Base-by-base conservation (phyloP, 257 asterid species). In the Capsicum baccatum region DNA sequence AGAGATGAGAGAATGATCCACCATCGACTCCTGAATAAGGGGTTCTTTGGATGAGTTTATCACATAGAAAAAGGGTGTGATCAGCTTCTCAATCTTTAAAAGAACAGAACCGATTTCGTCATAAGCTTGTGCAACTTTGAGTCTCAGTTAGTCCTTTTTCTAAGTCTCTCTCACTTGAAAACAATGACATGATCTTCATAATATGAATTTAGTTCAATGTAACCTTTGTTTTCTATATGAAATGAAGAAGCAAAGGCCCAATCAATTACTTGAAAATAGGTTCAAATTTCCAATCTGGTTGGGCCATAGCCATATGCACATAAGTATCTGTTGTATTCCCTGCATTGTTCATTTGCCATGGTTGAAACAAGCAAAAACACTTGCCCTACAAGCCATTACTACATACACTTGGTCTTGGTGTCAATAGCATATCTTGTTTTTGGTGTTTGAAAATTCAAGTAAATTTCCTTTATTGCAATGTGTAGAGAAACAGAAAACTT, bases 401-500 rank as follows among this genome's bases (percentile, higher is more conserved):
- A 42, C 54, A 69, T 42, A 42, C 79, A 42, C 50, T 35, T 67
- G 50, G 74, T 14, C 50, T 67, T 67, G 74, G 50, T 67, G 14
- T 21, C 74, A 35, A 67, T 47, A 73, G 33, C 39, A 47, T 10
- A 73, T 73, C 17, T 44, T 73, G 42, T 15, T 5, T 48, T 54
- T 62, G 47, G 79, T 44, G 42, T 47, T 44, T 33, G 39, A 44
- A 81, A 42, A 44, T 10, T 47, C 35, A 33, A 19, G 39, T 39
- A 3, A 79, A 35, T 56, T 56, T 68, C 13, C 50, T 48, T 56
- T 79, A 17, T 37, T 79, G 83, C 79, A 58, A n/a, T 47, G 59
- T 47, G 76, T 56, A 66, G 55, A 21, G 39, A 21, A n/a, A 58
- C 76, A 58, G 68, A 66, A 81, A 62, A 35, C 82, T 73, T 39